Base-by-base conservation (phyloP, 495 filamentous ascomycete genomes). In the Bryoglossum gracile region DNA sequence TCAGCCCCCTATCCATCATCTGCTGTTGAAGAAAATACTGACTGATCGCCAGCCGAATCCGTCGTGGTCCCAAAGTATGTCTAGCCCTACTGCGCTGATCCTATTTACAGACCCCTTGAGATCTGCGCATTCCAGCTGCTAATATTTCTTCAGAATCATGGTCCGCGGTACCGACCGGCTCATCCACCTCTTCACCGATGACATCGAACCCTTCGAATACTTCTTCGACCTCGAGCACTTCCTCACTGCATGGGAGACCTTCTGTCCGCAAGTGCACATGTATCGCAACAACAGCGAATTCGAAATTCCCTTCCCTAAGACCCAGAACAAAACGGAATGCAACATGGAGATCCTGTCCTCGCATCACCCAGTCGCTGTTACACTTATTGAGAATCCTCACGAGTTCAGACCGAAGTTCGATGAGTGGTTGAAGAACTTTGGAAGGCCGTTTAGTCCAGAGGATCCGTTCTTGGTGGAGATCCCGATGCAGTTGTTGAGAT, bases 151-250 rank as follows among this genome's bases (percentile, higher is more conserved):
- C 48, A 56, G 14, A 42, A 58, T 1, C 63, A 67, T 22, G 58
- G 49, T 0, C 53, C 50, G 8, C 4, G 17, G 8, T 16, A 17
- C 8, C 17, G 35, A 46, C 28, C 24, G 21, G 28, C 21, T 23
- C 40, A 25, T 4, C 26, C 9, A 49, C 22, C 23, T 44, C 0
- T 17, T 28, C 21, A 35, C 21, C 34, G 6, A 24, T 8, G 17
- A 19, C 18, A 4, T 4, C 33, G 16, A 43, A 21, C 50, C 41
- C 1, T 66, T 70, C 49, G 53, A 40, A 49, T 71, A 72, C 59
- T 65, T 71, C 57, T 76, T 76, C 52, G 67, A 72, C 39, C 63
- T 63, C 33, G 18, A 40, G 8, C 68, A 69, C 54, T 72, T 76
- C 58, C 59, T 61, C 0, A 28, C 14, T 23, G 60, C 53, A 4